Percentiles rank a stretch among this genome's conserved stretches.
phyloP scores from a whole-genome alignment of 2,329 filamentous ascomycete species.

The Lecanosticta acicola region DNA sequence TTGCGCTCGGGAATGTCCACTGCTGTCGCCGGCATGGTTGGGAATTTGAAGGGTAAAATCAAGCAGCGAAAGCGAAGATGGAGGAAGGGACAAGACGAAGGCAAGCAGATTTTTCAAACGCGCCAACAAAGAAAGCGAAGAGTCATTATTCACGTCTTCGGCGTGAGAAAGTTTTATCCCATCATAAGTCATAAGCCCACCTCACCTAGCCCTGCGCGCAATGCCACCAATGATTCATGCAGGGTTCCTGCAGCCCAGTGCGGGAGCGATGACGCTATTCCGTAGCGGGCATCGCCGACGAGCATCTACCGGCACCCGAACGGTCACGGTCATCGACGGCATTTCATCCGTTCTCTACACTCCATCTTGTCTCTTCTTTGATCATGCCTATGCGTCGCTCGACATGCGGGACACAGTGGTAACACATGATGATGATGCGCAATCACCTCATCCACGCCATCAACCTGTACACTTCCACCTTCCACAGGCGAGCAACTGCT shows the following conservation, averaged over 20 bases:
- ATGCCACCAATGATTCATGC: neutral
- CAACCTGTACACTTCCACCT: too few species aligned
- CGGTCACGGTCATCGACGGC: neutral
- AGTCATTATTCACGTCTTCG: neutral
- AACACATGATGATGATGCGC: too few species aligned
- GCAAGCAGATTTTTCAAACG: neutral
- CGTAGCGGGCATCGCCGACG: neutral
- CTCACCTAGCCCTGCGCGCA: neutral
- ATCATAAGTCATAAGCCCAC: neutral
- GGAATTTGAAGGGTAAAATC: neutral
- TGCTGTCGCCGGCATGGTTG: conserved; percentile 31
- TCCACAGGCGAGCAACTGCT: too few species aligned
- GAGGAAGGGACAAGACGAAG: neutral
- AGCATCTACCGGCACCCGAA: neutral
- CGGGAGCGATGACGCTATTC: neutral
- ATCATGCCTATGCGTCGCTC: too few species aligned
- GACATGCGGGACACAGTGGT: too few species aligned
- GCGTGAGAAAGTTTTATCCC: neutral
- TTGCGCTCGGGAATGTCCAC: conserved; percentile 32
- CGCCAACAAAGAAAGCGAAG: neutral
- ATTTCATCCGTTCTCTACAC: too few species aligned
- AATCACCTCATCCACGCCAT: too few species aligned
- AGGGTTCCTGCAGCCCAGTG: neutral
- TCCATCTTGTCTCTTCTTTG: too few species aligned
- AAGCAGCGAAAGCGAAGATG: neutral